These are phyloP conservation scores for Stemphylium vesicarium DNA, from an alignment of 2,329 filamentous ascomycete genomes.

Conservation along the genomic window DNA sequence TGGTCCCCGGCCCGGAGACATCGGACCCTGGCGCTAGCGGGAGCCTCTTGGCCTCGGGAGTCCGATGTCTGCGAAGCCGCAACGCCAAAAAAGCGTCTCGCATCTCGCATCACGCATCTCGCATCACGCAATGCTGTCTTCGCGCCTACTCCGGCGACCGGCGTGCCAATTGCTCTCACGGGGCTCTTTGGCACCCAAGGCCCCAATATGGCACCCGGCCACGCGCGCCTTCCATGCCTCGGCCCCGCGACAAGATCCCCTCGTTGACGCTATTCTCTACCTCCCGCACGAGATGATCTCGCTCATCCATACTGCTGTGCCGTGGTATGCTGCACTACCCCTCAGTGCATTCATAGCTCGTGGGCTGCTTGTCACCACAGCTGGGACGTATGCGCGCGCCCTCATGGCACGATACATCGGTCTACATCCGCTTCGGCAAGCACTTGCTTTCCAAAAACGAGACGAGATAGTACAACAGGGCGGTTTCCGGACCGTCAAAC, in stretches of 20 bases:
- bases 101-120: slow-evolving; percentile 6
- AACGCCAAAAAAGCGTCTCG: slow-evolving; percentile 1
- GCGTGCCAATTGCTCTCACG: slow-evolving; percentile 34
- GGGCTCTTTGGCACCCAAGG: slow-evolving; percentile 4
- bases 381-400: slow-evolving; percentile 51
- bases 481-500: slow-evolving; percentile 27
- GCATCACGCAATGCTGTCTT: slow-evolving; percentile 29
- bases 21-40: slow-evolving; percentile 24
- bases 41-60: slow-evolving; percentile 23
- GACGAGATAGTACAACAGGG: slow-evolving; percentile 27
- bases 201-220: slow-evolving; percentile 6
- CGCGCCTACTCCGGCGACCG: slow-evolving; percentile 29
- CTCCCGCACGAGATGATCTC: slow-evolving; percentile 56
- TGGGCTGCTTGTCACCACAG: slow-evolving; percentile 54
- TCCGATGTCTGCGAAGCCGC: slow-evolving; percentile 13
- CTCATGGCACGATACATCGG: slow-evolving; percentile 51
- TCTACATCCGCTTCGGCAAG: slow-evolving; percentile 51
- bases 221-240: slow-evolving; percentile 60
- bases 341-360: slow-evolving; percentile 61
- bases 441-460: slow-evolving; percentile 33
- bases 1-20: slow-evolving; percentile 23
- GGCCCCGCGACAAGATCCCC: slow-evolving; percentile 43
- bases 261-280: slow-evolving; percentile 53
- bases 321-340: slow-evolving; percentile 63
- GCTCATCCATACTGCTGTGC: slow-evolving; percentile 60